Conservation (phyloP, 768 basidiomycete genomes). For the Psilocybe azurescens region DNA sequence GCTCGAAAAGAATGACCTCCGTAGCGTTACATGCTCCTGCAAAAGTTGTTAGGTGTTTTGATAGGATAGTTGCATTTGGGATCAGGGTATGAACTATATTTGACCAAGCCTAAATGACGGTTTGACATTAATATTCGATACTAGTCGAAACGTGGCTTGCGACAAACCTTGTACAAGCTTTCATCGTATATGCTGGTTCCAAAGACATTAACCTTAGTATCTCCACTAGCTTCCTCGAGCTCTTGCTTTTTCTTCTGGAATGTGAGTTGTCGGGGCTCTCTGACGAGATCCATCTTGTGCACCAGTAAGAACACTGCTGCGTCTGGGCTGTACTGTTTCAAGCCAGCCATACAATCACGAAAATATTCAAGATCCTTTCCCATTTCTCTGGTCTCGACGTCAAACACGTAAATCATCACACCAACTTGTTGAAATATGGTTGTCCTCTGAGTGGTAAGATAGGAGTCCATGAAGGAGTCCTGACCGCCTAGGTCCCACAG, state of each 20-base stretch:
- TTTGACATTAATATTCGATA: constrained; percentile 5
- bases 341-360: constrained; percentile 85
- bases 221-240: constrained; percentile 69
- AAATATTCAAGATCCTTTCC: constrained; percentile 91
- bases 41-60: constrained; percentile 85
- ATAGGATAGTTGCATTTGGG: constrained; percentile 90
- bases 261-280: constrained; percentile 58
- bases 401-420: constrained; percentile 98
- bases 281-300: constrained; percentile 97
- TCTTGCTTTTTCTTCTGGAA: constrained; percentile 80
- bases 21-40: constrained; percentile 88
- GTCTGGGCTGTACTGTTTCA: constrained; percentile 78
- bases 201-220: constrained; percentile 71
- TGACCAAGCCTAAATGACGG: constrained; percentile 85
- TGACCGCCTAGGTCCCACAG: constrained; percentile 99
- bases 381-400: constrained; percentile 88
- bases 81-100: constrained; percentile 96
- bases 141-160: constrained; percentile 10
- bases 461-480: constrained; percentile 97
- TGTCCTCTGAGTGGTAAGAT: constrained; percentile 89
- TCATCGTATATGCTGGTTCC: constrained; percentile 98
- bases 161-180: constrained; percentile 85
- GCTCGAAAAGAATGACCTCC: constrained; percentile 95
- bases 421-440: constrained; percentile 97
- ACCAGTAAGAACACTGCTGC: constrained; percentile 89